These are phyloP conservation scores for Diphasiastrum complanatum DNA, from an alignment of 83 land plant genomes.

Conservation along the genomic window DNA sequence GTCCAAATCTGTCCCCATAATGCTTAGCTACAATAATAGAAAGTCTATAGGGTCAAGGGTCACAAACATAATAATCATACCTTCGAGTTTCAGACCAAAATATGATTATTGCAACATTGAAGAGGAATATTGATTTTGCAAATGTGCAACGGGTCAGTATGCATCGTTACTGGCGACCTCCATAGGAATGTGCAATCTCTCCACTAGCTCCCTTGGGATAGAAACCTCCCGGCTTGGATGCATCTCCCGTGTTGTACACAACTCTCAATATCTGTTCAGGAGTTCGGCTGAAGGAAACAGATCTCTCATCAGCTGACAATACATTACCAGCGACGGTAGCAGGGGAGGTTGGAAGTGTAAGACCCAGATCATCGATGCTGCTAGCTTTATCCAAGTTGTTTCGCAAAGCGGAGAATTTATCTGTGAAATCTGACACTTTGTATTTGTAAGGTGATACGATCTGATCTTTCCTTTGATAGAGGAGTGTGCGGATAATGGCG, in stretches of 20 bases:
- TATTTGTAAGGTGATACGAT: background rate
- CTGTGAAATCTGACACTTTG: background rate
- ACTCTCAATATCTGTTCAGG: constrained; percentile 4
- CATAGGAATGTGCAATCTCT: too few species aligned
- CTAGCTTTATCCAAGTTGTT: constrained; percentile 3
- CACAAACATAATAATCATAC: too few species aligned
- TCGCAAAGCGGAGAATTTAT: background rate
- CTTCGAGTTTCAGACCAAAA: too few species aligned
- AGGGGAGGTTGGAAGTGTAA: background rate
- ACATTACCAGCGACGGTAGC: background rate
- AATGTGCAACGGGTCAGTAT: too few species aligned
- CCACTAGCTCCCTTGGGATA: constrained; percentile 5
- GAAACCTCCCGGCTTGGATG: constrained; percentile 6
- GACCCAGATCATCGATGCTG: constrained; percentile 3
- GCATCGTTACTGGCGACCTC: too few species aligned
- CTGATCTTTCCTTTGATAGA: background rate
- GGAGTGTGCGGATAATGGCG: background rate
- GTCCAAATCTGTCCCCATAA: too few species aligned
- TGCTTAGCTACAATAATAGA: too few species aligned
- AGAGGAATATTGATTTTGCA: too few species aligned
- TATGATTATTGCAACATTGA: too few species aligned
- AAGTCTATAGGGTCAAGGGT: too few species aligned
- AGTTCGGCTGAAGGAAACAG: constrained; percentile 1
- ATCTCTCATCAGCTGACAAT: background rate
- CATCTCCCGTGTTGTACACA: constrained; percentile 11